phyloP scores from a whole-genome alignment of 345 rosid genomes.

The Lepidium aucheri region DNA sequence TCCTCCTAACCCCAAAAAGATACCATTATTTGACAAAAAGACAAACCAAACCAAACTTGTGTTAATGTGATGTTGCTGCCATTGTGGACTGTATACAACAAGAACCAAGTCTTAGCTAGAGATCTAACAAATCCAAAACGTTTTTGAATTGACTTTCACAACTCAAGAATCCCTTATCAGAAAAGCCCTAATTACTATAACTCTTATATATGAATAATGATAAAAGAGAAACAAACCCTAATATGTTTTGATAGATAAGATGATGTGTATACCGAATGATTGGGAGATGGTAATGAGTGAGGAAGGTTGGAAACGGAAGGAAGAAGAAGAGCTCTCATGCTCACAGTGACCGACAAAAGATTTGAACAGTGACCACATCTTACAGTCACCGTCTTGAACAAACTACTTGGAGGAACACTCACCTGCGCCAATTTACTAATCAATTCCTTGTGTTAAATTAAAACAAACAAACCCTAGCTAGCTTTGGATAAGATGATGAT shows the following conservation, averaged over 20 bases:
- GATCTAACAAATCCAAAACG: neutral
- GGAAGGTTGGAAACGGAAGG: slow-evolving; percentile 63
- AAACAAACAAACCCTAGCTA: too few species aligned
- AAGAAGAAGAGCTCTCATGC: slow-evolving; percentile 61
- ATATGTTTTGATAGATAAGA: neutral
- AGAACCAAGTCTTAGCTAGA: neutral
- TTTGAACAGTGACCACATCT: slow-evolving; percentile 94
- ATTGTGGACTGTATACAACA: neutral
- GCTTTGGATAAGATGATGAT: too few species aligned
- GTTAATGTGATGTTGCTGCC: neutral
- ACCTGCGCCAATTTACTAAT: slow-evolving; percentile 38
- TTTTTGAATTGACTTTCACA: neutral
- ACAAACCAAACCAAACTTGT: neutral
- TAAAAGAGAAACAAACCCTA: neutral
- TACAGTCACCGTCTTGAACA: slow-evolving; percentile 90
- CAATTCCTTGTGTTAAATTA: too few species aligned
- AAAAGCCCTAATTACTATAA: neutral
- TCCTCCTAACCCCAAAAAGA: slow-evolving; percentile 48
- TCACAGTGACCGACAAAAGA: slow-evolving; percentile 57
- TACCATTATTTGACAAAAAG: neutral
- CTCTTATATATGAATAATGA: too few species aligned
- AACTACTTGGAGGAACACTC: slow-evolving; percentile 82
- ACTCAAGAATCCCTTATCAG: neutral
- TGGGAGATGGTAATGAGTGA: slow-evolving; percentile 1
- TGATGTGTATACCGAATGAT: slow-evolving; percentile 12